phyloP scores from a whole-genome alignment of 257 asterid genomes.

The Eustoma russellianum region DNA sequence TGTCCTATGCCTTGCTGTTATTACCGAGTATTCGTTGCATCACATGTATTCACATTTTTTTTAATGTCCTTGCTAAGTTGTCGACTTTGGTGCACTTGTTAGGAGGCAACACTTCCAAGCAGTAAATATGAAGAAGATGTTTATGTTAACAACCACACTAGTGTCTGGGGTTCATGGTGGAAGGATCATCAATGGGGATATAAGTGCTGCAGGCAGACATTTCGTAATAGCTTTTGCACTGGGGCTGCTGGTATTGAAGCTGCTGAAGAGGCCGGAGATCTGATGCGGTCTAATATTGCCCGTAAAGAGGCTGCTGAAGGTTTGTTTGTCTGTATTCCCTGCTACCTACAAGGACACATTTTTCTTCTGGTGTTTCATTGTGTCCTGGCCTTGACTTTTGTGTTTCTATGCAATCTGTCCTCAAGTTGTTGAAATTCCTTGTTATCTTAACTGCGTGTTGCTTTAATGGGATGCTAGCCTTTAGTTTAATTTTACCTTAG shows the following conservation, averaged over 20 bases:
- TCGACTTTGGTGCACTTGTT: constrained; percentile 13
- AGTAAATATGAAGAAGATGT: constrained; percentile 94
- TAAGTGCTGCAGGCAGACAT: constrained; percentile 81
- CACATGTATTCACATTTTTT: neutral
- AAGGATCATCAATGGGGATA: constrained; percentile 95
- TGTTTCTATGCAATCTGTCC: no score
- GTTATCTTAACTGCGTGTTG: no score
- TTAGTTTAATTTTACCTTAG: no score
- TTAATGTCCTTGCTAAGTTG: neutral
- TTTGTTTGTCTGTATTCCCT: constrained; percentile 10
- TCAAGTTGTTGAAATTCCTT: no score
- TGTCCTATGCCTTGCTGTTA: neutral
- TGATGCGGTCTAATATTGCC: constrained; percentile 89
- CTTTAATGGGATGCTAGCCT: no score
- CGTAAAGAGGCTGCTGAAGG: constrained; percentile 84
- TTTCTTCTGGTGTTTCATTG: neutral
- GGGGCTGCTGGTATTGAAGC: constrained; percentile 97
- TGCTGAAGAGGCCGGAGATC: constrained; percentile 81
- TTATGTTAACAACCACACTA: constrained; percentile 59
- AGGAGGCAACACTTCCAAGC: constrained; percentile 74
- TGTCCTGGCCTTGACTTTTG: neutral
- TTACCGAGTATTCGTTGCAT: neutral
- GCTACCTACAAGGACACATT: neutral
- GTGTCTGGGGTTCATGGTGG: constrained; percentile 99
- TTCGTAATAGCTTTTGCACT: constrained; percentile 83